Evolutionary conservation across 495 filamentous ascomycete genomes (phyloP), one percentile per base, ranked within the genome.

Genomic region (Penicillium coprophilum): DNA sequence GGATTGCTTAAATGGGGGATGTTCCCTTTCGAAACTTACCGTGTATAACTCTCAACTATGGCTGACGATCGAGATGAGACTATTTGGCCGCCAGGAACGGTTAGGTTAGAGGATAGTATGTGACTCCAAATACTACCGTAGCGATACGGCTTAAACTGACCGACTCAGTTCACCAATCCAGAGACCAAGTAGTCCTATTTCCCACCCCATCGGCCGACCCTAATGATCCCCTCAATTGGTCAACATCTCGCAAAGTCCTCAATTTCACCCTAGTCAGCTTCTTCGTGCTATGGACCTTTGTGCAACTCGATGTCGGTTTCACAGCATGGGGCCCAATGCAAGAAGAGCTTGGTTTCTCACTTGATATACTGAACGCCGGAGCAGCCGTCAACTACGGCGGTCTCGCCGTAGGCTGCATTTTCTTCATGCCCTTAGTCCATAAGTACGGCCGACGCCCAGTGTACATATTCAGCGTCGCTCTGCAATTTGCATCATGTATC

Each of bases 361-460:
- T 63, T 17, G 67, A 64, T 9, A 64, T 61, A 17, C 57, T 81
- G 3, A 80, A 77, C 34, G 63, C 69, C 31, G 63, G 62, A 9
- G 70, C 66, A 43, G 78, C 74, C 0, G 57, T 68, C 8, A 68
- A 68, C 30, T 77, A 65, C 36, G 70, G 60, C 8, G 68, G 67
- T 2, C 66, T 81, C 2, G 72, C 69, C 1, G 36, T 80, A 15
- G 74, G 76, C 6, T 71, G 69, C 39, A 57, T 77, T 11, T 58
- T 82, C 47, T 63, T 79, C 46, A 71, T 80, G 19, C 79, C 77
- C 0, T 69, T 80, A 19, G 76, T 75, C 0, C 64, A 73, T 50
- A 78, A 77, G 28, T 80, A 68, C 49, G 78, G 79, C 2, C 69
- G 73, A 1, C 73, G 79, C 4, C 68, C 73, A 2, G 58, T 80